phyloP scores from a whole-genome alignment of 192 early-diverging fungal species.

The Entomortierella lignicola region DNA sequence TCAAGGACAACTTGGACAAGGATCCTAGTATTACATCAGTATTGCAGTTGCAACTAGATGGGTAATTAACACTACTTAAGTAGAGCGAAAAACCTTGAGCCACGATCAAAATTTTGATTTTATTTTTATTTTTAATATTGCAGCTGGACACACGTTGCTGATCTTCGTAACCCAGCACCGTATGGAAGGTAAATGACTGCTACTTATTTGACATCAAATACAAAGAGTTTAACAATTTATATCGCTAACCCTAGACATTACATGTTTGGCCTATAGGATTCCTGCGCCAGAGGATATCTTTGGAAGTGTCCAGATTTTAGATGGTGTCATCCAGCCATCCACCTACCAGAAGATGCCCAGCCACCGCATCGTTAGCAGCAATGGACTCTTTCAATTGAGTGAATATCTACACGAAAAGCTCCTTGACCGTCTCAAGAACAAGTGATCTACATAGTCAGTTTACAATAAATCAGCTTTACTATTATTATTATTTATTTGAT shows the following conservation, averaged over 20 bases:
- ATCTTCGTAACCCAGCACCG: conserved; percentile 44
- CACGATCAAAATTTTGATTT: too few species aligned
- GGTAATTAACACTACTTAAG: conserved; percentile 14
- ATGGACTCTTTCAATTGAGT: conserved; percentile 66
- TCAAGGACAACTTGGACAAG: conserved; percentile 19
- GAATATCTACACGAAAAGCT: conserved; percentile 58
- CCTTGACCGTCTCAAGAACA: conserved; percentile 29
- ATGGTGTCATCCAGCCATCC: conserved; percentile 57
- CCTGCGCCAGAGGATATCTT: conserved; percentile 72
- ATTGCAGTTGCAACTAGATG: conserved; percentile 45
- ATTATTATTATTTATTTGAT: neutral
- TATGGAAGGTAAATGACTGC: conserved; percentile 32
- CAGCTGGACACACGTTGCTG: conserved; percentile 48
- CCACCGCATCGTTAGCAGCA: conserved; percentile 63
- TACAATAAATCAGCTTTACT: neutral
- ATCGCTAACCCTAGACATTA: too few species aligned
- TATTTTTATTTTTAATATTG: too few species aligned
- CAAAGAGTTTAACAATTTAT: too few species aligned
- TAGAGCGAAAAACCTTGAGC: neutral
- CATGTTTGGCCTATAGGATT: conserved; percentile 46
- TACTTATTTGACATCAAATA: neutral
- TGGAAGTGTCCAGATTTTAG: conserved; percentile 64
- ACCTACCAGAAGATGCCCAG: conserved; percentile 70
- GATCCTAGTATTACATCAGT: conserved; percentile 39
- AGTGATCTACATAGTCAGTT: too few species aligned